Evolutionary conservation across 2,329 filamentous ascomycete species (phyloP).

Genomic region (Helicocarpus griseus): DNA sequence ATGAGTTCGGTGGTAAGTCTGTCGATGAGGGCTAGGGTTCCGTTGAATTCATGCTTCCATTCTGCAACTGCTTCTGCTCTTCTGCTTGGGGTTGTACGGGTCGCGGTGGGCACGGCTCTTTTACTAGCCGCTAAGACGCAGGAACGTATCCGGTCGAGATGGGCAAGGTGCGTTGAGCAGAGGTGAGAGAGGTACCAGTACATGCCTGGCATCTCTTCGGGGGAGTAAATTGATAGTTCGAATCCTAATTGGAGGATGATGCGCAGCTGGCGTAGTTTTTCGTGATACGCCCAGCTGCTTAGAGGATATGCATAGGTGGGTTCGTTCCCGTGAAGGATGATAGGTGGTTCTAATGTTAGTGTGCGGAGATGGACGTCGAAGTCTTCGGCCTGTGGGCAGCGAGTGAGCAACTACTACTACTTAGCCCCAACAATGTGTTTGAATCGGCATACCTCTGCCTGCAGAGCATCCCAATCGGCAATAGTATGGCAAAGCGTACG

Average conservation of each 20-base stretch:
- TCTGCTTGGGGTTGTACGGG: neutral
- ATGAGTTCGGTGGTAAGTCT: conserved; percentile 56
- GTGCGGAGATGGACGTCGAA: conserved; percentile 59
- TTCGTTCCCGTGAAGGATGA: conserved; percentile 45
- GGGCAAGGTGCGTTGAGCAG: conserved; percentile 55
- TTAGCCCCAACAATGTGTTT: neutral
- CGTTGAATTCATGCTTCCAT: conserved; percentile 27
- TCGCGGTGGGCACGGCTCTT: conserved; percentile 15
- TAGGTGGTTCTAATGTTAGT: conserved; percentile 51
- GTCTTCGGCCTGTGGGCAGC: conserved; percentile 46
- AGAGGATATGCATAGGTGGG: conserved; percentile 60
- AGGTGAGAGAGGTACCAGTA: conserved; percentile 82
- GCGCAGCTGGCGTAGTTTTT: conserved; percentile 83
- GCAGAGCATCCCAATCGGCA: conserved; percentile 72
- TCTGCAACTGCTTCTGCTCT: conserved; percentile 4
- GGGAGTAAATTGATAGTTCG: conserved; percentile 81
- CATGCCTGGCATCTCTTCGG: conserved; percentile 76
- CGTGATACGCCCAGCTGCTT: conserved; percentile 79
- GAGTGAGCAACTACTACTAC: neutral
- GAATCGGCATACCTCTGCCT: conserved; percentile 53
- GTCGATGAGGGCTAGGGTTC: conserved; percentile 44
- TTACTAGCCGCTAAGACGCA: conserved; percentile 42
- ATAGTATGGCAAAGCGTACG: conserved; percentile 80
- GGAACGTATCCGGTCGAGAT: conserved; percentile 63
- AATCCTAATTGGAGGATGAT: conserved; percentile 86